Evolutionary conservation across 768 basidiomycete genomes (phyloP), one percentile per base, ranked within the genome.

Genomic region (Boletus rubroflammeus): DNA sequence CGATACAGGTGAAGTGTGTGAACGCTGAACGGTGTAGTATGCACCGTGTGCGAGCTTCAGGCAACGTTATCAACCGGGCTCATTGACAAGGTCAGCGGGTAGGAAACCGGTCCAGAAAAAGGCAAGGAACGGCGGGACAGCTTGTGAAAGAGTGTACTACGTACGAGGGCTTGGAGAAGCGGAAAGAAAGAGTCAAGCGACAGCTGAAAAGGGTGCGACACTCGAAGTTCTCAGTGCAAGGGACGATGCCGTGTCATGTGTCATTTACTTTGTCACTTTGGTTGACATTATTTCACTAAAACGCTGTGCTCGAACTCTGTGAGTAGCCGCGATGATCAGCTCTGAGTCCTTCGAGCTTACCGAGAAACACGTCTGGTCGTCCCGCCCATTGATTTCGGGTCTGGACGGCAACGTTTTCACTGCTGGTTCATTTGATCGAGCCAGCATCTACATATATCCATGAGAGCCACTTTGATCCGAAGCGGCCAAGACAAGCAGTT

Each of bases 21-120:
- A n/a, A 47, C 51, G 53, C 49, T n/a, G 52, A n/a, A 47, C 51
- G 53, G 66, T 23, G 35, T 45, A 13, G 51, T 52, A 46, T 26
- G 4, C 32, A 35, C 62, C 66, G 60, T 40, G 66, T 52, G 54
- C 48, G 63, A 52, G 60, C 56, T 53, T 67, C 47, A 60, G 46
- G 53, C 51, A 58, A 51, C 40, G 53, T 26, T 55, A 51, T 42
- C 48, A 36, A 41, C n/a, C n/a, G 28, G 15, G 51, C 31, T 45
- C 57, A 62, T 65, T 25, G 60, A 59, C 55, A 38, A 38, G 31
- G 55, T 7, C 5, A 17, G 44, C 3, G 45, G 8, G n/a, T 2
- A 41, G 23, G n/a, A 40, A 31, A 28, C 28, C 21, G 28, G 48
- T 28, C 36, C 17, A 25, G 7, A 44, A 35, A 28, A 32, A 17